These are phyloP conservation scores for Mortierella hygrophila DNA, from an alignment of 192 early-diverging fungal genomes.

Conservation along the genomic window DNA sequence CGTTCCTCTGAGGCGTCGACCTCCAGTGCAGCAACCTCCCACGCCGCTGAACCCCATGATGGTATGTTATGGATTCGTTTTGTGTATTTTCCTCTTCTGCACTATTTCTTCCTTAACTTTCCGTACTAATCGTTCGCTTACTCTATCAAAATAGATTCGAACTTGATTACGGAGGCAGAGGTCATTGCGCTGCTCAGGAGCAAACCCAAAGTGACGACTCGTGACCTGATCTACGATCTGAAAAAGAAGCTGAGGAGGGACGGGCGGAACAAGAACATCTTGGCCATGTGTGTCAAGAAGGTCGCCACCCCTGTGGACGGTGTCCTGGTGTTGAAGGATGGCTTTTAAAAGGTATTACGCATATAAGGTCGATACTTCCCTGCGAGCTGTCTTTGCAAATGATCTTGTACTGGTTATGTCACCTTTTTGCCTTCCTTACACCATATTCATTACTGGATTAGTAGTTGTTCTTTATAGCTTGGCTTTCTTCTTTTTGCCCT, in stretches of 20 bases:
- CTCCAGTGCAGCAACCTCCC: neutral
- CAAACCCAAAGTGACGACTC: constrained; percentile 68
- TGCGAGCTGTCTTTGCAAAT: neutral
- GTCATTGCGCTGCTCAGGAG: constrained; percentile 71
- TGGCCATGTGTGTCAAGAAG: constrained; percentile 60
- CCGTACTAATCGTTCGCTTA: neutral
- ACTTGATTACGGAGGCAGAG: constrained; percentile 76
- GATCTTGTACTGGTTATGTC: neutral
- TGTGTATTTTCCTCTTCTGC: neutral
- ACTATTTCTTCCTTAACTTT: neutral
- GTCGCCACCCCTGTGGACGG: constrained; percentile 53
- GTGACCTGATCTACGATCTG: constrained; percentile 73
- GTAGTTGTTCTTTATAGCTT: neutral
- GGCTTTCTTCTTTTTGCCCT: neutral
- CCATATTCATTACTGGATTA: neutral
- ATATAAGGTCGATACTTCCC: neutral
- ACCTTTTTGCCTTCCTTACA: neutral
- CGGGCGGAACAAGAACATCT: constrained; percentile 58
- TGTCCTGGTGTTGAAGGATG: constrained; percentile 30
- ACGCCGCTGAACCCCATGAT: constrained; percentile 16
- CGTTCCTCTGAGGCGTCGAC: constrained; percentile 18
- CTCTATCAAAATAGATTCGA: constrained; percentile 17
- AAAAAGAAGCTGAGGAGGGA: constrained; percentile 73
- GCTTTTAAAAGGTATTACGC: constrained; percentile 9
- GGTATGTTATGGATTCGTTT: constrained; percentile 12